Evolutionary conservation across 2,329 filamentous ascomycete species (phyloP).

Genomic region (Furcasterigmium sp.): DNA sequence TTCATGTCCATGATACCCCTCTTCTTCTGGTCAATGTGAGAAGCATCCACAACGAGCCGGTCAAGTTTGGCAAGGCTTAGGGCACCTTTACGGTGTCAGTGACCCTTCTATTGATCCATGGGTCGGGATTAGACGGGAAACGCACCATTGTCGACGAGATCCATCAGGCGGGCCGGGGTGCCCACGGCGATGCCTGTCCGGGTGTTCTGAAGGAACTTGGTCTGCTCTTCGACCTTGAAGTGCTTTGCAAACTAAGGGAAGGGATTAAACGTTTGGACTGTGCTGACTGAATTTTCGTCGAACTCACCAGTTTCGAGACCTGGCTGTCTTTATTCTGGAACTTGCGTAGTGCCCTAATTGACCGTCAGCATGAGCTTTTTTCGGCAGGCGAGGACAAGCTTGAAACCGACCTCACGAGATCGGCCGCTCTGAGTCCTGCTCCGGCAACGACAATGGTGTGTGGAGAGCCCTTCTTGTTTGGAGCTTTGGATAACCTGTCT

Average conservation of each 20-base stretch:
- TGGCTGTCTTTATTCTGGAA: slow-evolving; percentile 74
- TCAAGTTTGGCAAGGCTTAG: slow-evolving; percentile 67
- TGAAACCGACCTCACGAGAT: slow-evolving; percentile 68
- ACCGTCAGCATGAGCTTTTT: not conserved
- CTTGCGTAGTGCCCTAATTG: slow-evolving; percentile 59
- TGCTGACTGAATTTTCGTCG: slow-evolving; percentile 9
- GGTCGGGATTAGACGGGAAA: not conserved
- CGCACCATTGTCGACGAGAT: slow-evolving; percentile 76
- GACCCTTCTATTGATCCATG: not conserved
- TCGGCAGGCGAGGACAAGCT: not conserved
- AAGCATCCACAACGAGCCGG: slow-evolving; percentile 83
- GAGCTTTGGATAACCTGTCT: slow-evolving; percentile 55
- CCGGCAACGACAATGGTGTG: slow-evolving; percentile 88
- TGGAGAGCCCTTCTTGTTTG: slow-evolving; percentile 65
- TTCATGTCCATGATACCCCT: slow-evolving; percentile 92
- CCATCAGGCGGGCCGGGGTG: slow-evolving; percentile 76
- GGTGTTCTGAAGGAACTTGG: slow-evolving; percentile 63
- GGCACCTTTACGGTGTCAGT: slow-evolving; percentile 40
- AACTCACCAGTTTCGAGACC: slow-evolving; percentile 71
- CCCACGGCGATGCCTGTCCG: slow-evolving; percentile 85
- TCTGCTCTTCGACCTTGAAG: slow-evolving; percentile 87
- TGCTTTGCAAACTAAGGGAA: slow-evolving; percentile 92
- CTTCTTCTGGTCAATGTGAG: slow-evolving; percentile 92
- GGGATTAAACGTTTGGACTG: not conserved
- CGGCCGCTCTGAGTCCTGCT: slow-evolving; percentile 80